Conservation (phyloP, 2,329 filamentous ascomycete genomes). For the Monilinia aucupariae region DNA sequence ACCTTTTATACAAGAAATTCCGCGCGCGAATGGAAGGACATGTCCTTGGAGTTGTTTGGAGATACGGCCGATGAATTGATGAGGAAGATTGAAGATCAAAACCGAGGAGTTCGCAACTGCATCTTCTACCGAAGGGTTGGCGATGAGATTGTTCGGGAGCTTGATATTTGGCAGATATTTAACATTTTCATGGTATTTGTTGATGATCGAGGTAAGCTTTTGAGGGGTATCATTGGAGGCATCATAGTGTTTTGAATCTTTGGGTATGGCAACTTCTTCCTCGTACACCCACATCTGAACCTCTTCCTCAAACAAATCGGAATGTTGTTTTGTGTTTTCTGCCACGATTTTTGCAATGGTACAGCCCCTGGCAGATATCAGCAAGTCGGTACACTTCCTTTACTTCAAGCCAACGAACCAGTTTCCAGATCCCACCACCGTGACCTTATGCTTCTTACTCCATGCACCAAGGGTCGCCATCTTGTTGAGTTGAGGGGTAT, state of each 20-base stretch:
- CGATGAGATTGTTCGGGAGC: conserved; percentile 76
- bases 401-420: conserved; percentile 53
- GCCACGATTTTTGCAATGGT: conserved; percentile 96
- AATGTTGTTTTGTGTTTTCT: conserved; percentile 77
- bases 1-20: conserved; percentile 97
- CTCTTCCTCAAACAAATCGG: conserved; percentile 75
- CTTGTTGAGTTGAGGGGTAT: conserved; percentile 23
- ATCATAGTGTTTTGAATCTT: conserved; percentile 69
- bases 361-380: conserved; percentile 63
- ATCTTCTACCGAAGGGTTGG: conserved; percentile 74
- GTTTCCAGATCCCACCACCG: conserved; percentile 91
- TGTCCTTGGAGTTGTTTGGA: conserved; percentile 81
- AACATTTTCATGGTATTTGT: conserved; percentile 88
- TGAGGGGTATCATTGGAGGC: conserved; percentile 57
- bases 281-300: conserved; percentile 99
- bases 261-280: conserved; percentile 72
- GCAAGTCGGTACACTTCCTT: background rate
- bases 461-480: conserved; percentile 42
- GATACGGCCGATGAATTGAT: conserved; percentile 88
- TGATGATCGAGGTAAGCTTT: conserved; percentile 89
- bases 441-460: conserved; percentile 81
- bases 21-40: conserved; percentile 85
- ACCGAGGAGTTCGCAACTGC: conserved; percentile 81
- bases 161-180: conserved; percentile 92
- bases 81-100: conserved; percentile 91